These are phyloP conservation scores for Pelagophyceae sp. DNA, from an alignment of 352 stramenopile species.

Conservation along the genomic window DNA sequence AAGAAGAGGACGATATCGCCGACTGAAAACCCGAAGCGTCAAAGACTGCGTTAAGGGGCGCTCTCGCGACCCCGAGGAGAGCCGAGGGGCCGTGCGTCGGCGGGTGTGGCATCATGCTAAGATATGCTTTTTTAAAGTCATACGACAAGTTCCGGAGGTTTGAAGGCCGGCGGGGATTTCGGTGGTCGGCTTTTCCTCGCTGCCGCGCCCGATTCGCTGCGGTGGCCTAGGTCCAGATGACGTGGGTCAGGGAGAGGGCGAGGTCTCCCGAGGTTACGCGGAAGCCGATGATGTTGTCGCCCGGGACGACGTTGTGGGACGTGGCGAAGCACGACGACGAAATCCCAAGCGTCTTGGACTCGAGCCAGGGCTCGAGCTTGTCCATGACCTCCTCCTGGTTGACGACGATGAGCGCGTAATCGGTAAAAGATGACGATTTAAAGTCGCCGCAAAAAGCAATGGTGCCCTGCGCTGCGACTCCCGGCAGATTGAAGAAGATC, in stretches of 20 bases:
- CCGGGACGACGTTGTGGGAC: constrained; percentile 12
- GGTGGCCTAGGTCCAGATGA: background rate
- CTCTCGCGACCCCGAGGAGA: too few relatives aligned
- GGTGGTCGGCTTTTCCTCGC: background rate
- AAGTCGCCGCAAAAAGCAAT: constrained; percentile 16
- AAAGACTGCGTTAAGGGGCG: background rate
- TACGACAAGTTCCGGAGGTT: too few relatives aligned
- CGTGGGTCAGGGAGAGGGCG: background rate
- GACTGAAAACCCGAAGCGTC: background rate
- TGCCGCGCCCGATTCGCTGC: background rate
- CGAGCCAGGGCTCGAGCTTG: constrained; percentile 13
- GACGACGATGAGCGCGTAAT: constrained; percentile 14
- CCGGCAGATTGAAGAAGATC: constrained; percentile 10
- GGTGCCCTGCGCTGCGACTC: background rate
- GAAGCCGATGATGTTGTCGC: constrained; percentile 17
- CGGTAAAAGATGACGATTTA: background rate
- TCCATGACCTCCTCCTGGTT: constrained; percentile 22
- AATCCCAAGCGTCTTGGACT: constrained; percentile 16
- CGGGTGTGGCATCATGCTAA: too few relatives aligned
- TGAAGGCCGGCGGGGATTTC: background rate
- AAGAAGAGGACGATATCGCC: background rate
- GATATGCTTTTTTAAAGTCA: too few relatives aligned
- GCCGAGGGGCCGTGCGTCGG: too few relatives aligned
- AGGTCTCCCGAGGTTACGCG: background rate
- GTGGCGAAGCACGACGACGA: constrained; percentile 11